Percentiles rank a stretch among this genome's conserved stretches.
Conservation (phyloP, 306 rosid species). For the Fragaria ananassa region DNA sequence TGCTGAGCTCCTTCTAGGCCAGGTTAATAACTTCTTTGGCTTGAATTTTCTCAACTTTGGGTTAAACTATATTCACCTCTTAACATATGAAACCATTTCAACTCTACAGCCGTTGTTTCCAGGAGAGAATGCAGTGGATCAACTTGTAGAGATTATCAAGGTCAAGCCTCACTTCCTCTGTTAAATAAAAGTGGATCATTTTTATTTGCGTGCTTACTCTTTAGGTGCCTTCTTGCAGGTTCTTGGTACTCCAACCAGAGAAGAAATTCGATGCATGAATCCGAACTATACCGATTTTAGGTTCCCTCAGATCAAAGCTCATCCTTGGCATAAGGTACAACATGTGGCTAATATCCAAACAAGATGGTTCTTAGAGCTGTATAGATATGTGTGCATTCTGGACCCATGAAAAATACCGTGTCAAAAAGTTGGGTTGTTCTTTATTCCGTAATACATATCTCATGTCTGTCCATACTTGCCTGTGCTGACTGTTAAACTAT, state of each 20-base stretch:
- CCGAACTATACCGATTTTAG: slow-evolving; percentile 86
- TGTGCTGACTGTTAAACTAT: background rate
- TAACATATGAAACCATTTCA: slow-evolving; percentile 26
- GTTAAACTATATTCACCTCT: slow-evolving; percentile 8
- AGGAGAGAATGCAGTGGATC: slow-evolving; percentile 91
- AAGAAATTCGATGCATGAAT: slow-evolving; percentile 98
- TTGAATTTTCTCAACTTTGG: slow-evolving; percentile 12
- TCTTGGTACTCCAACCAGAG: slow-evolving; percentile 97
- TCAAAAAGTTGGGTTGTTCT: background rate
- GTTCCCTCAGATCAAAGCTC: slow-evolving; percentile 95
- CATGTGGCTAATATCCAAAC: background rate
- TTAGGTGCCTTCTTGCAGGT: slow-evolving; percentile 51
- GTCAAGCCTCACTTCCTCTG: slow-evolving; percentile 37
- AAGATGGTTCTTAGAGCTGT: background rate
- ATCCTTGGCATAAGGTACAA: slow-evolving; percentile 97
- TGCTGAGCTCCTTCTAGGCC: slow-evolving; percentile 93
- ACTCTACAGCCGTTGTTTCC: slow-evolving; percentile 85
- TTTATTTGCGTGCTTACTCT: slow-evolving; percentile 17
- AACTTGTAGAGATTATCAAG: slow-evolving; percentile 96
- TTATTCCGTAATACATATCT: background rate
- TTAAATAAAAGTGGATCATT: slow-evolving; percentile 21
- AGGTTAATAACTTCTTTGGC: slow-evolving; percentile 46
- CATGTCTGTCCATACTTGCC: background rate
- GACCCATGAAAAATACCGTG: background rate
- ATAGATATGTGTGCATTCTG: background rate